Base-by-base conservation (phyloP, 208 protist genomes). In the Borovskyia barvae region DNA sequence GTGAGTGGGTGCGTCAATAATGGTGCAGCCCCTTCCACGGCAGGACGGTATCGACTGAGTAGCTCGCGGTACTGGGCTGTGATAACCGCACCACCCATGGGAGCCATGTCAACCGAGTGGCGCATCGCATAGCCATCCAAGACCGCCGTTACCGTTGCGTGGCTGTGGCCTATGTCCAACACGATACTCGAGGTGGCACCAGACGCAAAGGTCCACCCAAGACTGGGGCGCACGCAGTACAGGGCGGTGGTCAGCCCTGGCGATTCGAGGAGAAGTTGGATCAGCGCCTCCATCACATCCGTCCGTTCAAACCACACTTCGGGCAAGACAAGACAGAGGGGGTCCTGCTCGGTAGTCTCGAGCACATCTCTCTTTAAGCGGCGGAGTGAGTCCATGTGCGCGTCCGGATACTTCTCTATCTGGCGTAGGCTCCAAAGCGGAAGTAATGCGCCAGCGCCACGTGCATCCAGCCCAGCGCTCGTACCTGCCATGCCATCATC, bases 51-150 rank as follows among this genome's bases (percentile, higher is more conserved):
- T 15, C 55, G 56, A 3, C 53, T 30, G 17, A 75, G 61, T 46
- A 71, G 12, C n/a, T 49, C 52, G 36, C 54, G 15, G 60, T 77
- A 76, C 66, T 83, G 61, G 35, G 61, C 57, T 37, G 82, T 84
- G 19, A 94, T 78, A 9, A 61, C 71, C 2, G 65, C 72, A 1
- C 85, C 85, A 46, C 75, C 89, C 0, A 90, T 51, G n/a, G 71
- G 48, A 17, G 46, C 59, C 5, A 55, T 77, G 40, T 72, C 67
- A 2, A 95, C 56, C 0, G 81, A 76, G 41, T 77, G 76, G 11
- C 85, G 81, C 58, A 93, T 58, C 20, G 77, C 70, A 52, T 92
- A 92, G 32, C 89, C 89, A 54, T 95, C 89, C 28, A 92, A 43
- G 12, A 95, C 89, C 2, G 80, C 89, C 6, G 85, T 53, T n/a